phyloP scores from a whole-genome alignment of 2,329 filamentous ascomycete genomes.

The Pseudogymnoascus sp. region DNA sequence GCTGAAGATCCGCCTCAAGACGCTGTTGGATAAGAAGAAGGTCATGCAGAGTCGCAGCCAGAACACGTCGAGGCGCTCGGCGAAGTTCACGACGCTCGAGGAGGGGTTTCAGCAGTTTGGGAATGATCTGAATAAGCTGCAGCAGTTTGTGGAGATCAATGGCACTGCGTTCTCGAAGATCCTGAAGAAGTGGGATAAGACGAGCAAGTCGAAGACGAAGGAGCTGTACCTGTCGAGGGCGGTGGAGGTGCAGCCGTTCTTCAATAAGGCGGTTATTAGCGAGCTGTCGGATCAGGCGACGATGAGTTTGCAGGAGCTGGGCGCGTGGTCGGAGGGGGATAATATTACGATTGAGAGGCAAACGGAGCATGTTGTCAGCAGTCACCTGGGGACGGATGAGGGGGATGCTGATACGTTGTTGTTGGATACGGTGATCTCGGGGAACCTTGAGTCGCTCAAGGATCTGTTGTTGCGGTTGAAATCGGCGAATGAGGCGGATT shows the following conservation, averaged over 20 bases:
- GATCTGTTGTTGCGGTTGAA: constrained; percentile 73
- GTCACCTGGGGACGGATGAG: constrained; percentile 68
- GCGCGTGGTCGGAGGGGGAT: constrained; percentile 94
- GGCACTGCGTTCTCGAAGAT: constrained; percentile 98
- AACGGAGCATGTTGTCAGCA: constrained; percentile 56
- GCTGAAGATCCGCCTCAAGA: constrained; percentile 89
- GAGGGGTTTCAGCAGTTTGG: constrained; percentile 97
- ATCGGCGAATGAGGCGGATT: constrained; percentile 43
- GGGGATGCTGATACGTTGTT: constrained; percentile 83
- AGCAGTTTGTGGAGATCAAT: constrained; percentile 98
- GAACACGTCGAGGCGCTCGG: constrained; percentile 74
- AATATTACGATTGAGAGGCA: constrained; percentile 68
- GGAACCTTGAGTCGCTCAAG: constrained; percentile 66
- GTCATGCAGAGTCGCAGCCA: constrained; percentile 72
- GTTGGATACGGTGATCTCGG: constrained; percentile 75
- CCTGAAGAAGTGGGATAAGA: constrained; percentile 99
- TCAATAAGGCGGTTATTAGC: constrained; percentile 94
- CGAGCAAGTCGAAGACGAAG: constrained; percentile 96
- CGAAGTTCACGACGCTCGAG: constrained; percentile 88
- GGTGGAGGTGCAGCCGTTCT: constrained; percentile 95
- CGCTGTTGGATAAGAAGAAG: constrained; percentile 89
- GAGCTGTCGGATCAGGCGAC: constrained; percentile 95
- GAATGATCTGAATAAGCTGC: constrained; percentile 91
- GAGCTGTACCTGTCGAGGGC: constrained; percentile 92
- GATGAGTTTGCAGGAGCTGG: constrained; percentile 87